Evolutionary conservation across 306 rosid species (phyloP).

Genomic region (Spatholobus suberectus): DNA sequence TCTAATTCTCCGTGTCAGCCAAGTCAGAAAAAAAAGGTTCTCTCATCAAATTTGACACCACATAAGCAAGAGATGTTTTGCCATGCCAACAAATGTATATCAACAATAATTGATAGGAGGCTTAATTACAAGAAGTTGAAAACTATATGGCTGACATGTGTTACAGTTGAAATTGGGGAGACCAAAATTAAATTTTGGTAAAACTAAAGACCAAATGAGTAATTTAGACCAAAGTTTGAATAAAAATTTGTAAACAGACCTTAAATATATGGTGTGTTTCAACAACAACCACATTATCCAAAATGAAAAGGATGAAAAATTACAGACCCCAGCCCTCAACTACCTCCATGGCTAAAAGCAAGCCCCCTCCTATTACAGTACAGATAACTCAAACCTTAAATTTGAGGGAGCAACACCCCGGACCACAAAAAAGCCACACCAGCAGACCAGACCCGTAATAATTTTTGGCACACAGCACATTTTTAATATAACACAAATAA

Average conservation of each 20-base stretch:
- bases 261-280: slow-evolving; percentile 13
- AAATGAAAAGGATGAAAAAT: neutral
- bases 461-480: neutral
- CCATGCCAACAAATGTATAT: slow-evolving; percentile 3
- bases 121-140: neutral
- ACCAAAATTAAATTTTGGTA: slow-evolving; percentile 22
- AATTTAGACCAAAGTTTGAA: neutral
- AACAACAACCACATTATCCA: slow-evolving; percentile 19
- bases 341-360: neutral
- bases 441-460: neutral
- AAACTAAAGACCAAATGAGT: neutral
- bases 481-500: neutral
- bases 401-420: neutral
- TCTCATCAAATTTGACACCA: neutral
- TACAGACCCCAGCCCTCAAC: neutral
- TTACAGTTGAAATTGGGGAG: slow-evolving; percentile 2
- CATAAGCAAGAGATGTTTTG: neutral
- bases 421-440: neutral
- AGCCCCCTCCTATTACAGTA: neutral
- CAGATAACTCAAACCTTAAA: slow-evolving; percentile 24
- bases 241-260: neutral
- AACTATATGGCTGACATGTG: slow-evolving; percentile 15
- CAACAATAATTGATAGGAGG: slow-evolving; percentile 3
- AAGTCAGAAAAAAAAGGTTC: neutral
- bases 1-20: neutral